These are phyloP conservation scores for Exserohilum rostratum DNA, from an alignment of 2,329 filamentous ascomycete species.

Conservation along the genomic window DNA sequence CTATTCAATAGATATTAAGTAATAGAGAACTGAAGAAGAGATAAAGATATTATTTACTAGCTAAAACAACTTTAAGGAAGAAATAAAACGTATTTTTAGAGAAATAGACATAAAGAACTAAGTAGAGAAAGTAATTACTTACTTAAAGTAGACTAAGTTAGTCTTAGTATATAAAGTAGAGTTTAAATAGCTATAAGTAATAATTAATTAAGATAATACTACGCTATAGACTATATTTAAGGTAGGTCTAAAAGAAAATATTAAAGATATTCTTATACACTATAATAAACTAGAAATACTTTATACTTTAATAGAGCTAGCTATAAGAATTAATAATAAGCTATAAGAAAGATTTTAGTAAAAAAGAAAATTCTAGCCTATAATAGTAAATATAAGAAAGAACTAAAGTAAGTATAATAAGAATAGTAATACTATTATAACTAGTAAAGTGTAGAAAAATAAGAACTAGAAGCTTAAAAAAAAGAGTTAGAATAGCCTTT, in stretches of 20 bases:
- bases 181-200: no score
- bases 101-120: no score
- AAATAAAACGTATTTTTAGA: no score
- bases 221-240: no score
- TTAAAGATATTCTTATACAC: neutral
- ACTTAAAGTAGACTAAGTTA: no score
- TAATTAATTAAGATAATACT: no score
- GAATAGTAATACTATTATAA: neutral
- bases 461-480: neutral
- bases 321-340: neutral
- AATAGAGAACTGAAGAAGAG: neutral
- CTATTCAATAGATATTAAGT: neutral
- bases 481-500: neutral
- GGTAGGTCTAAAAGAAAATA: neutral
- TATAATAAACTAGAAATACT: neutral
- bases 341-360: neutral
- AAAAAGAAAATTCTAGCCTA: neutral
- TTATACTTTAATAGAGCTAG: neutral
- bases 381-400: neutral
- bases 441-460: conserved; percentile 1
- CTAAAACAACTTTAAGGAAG: no score
- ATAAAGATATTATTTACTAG: neutral
- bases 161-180: no score
- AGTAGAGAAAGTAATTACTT: no score
- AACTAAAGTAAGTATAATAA: neutral